Base-by-base conservation (phyloP, 106 monocot genomes). In the Acorus calamus region DNA sequence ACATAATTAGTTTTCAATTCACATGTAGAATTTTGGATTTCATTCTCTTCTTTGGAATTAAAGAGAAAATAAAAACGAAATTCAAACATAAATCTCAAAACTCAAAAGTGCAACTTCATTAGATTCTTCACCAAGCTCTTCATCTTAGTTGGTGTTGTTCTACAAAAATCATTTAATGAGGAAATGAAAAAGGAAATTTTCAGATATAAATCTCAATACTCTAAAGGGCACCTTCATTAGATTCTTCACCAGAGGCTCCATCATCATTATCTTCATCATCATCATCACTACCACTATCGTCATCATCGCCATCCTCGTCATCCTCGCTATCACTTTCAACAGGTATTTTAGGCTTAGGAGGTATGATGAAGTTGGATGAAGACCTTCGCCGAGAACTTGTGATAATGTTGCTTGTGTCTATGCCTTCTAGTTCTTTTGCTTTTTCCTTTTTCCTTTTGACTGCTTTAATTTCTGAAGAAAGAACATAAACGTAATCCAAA, bases 381-480 rank as follows among this genome's bases (percentile, higher is more conserved):
- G 66, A 68, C 69, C 96, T 82, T 41, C 96, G 66, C 0, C 96
- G 86, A 72, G 91, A 84, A 75, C 87, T 96, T 45, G 87, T 72
- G 28, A 96, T 81, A 42, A 96, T 96, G 67, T 96, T 96, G 60
- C 96, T 88, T 74, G 77, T 76, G 61, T 91, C 96, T 65, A 96
- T 96, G 53, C 96, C 96, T 71, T 96, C 96, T 51, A 96, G 87
- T 66, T 96, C 96, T 62, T 79, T 96, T 56, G 87, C 96, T 67
- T 71, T 79, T 70, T 96, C 84, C 69, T 96, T 96, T 57, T 64
- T 80, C 72, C 80, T 96, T 62, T 78, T 87, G 7, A 96, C 80
- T 47, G 78, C 73, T 69, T 87, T 90, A 64, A 96, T 91, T 67
- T 96, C 96, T 83, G 60, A n/a, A 55, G 48, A 61, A 49, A 59